Evolutionary conservation across 352 stramenopile genomes (phyloP), one percentile per base, ranked within the genome.

Genomic region (Phytopythium oedochilum): DNA sequence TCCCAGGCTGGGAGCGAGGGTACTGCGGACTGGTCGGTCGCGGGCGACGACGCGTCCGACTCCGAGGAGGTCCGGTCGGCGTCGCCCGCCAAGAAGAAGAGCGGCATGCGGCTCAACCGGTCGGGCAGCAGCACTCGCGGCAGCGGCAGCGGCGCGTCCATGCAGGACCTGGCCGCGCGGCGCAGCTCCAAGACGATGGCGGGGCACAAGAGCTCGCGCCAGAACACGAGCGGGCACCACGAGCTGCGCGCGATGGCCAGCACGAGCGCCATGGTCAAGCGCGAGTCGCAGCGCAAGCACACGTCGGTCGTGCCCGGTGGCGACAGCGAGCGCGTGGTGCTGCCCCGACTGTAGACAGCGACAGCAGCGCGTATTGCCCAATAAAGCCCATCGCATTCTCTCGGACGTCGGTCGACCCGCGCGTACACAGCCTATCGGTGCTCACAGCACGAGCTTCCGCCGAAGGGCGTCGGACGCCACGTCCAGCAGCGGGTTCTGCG

Each of bases 41-140:
- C 45, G 0, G 63, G 64, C 7, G 54, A 75, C 10, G 54, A 75
- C 2, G 67, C 55, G 2, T 66, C 63, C 2, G 63, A 67, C 26
- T 56, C 44, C 0, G 70, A 73, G 20, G 80, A 89, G 56, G 71
- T 71, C 11, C 59, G 81, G 18, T 61, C 63, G 22, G 51, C 77
- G 15, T 83, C 75, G 10, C 71, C 78, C 5, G 64, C 70, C 49
- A 90, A 87, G 46, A 87, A 88, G 61, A 83, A 69, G 42, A 72
- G 62, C 29, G 56, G 59, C 32, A 3, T 39, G 49, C 22, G 73
- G 57, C 55, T 87, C 22, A 29, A 32, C 3, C 77, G 75, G 22
- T 53, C 60, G 0, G 45, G 49, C 5, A 88, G 49, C 5, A 88
- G 75, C 58, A 74, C 63, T 36, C 68, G 78, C n/a, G 68, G 61